These are phyloP conservation scores for Epithele typhae DNA, from an alignment of 768 basidiomycete species.

Conservation along the genomic window DNA sequence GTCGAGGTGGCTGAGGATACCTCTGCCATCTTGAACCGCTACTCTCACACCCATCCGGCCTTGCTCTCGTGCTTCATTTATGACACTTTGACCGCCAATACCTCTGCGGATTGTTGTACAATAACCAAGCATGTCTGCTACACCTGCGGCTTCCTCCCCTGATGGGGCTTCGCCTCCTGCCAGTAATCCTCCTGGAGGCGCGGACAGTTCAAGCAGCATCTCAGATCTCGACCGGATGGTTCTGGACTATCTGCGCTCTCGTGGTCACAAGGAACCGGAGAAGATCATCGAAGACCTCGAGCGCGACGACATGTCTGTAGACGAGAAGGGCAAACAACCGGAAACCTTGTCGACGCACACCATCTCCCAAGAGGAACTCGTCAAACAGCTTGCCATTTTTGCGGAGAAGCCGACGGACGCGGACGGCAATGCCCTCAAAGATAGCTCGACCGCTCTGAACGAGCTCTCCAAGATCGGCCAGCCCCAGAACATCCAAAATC, in stretches of 20 bases:
- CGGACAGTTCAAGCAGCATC: slow-evolving; percentile 37
- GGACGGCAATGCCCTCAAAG: slow-evolving; percentile 69
- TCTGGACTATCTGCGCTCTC: slow-evolving; percentile 43
- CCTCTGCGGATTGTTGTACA: slow-evolving; percentile 5
- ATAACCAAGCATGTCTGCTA: slow-evolving; percentile 37
- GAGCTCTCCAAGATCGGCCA: slow-evolving; percentile 68
- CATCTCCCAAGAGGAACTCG: slow-evolving; percentile 47
- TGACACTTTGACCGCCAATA: background rate
- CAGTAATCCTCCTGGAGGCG: slow-evolving; percentile 33
- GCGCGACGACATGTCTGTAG: slow-evolving; percentile 20
- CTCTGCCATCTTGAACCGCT: no score
- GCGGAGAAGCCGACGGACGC: slow-evolving; percentile 63
- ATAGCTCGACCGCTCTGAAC: slow-evolving; percentile 59
- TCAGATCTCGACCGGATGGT: slow-evolving; percentile 36
- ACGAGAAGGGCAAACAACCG: slow-evolving; percentile 33
- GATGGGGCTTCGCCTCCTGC: slow-evolving; percentile 32
- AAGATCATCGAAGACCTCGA: slow-evolving; percentile 39
- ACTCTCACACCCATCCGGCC: background rate
- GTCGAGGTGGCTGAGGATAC: no score
- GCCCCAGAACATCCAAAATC: slow-evolving; percentile 65
- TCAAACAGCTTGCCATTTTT: slow-evolving; percentile 58
- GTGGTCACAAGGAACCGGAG: slow-evolving; percentile 44
- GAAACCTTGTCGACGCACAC: slow-evolving; percentile 15
- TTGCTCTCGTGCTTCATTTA: background rate
- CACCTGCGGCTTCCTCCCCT: slow-evolving; percentile 51